Conservation (phyloP, 1,284 basidiomycete species). For the Schizopora paradoxa region DNA sequence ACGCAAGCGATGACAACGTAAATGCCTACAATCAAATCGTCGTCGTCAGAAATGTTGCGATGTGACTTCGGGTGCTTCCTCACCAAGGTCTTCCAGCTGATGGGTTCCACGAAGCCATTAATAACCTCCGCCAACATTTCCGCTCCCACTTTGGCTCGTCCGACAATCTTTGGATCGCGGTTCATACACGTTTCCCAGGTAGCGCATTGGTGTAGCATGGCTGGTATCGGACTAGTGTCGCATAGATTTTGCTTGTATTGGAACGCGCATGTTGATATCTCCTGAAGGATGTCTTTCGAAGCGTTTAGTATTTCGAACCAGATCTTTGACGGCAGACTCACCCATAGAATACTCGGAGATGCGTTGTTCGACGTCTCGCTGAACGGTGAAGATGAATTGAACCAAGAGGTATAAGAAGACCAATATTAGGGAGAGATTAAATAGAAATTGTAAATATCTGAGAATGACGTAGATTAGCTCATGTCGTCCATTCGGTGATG, state of each 20-base stretch:
- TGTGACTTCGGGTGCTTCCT: too few relatives aligned
- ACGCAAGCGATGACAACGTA: slow-evolving; percentile 72
- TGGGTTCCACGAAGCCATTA: slow-evolving; percentile 94
- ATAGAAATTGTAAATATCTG: slow-evolving; percentile 91
- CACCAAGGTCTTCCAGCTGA: slow-evolving; percentile 95
- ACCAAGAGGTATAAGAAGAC: slow-evolving; percentile 83
- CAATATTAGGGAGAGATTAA: slow-evolving; percentile 84
- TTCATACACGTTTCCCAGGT: slow-evolving; percentile 96
- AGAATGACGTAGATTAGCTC: slow-evolving; percentile 19
- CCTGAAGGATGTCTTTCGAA: slow-evolving; percentile 74
- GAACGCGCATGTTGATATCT: slow-evolving; percentile 79
- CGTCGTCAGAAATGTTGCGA: not conserved
- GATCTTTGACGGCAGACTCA: slow-evolving; percentile 31
- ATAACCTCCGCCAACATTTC: slow-evolving; percentile 95
- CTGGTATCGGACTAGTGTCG: slow-evolving; percentile 69
- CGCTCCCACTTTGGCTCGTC: slow-evolving; percentile 85
- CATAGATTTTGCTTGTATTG: slow-evolving; percentile 84
- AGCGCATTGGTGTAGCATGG: slow-evolving; percentile 78
- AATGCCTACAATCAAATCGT: slow-evolving; percentile 50
- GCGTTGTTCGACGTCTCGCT: slow-evolving; percentile 85
- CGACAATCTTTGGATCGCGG: slow-evolving; percentile 85
- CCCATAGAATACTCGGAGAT: slow-evolving; percentile 88
- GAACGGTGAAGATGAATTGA: slow-evolving; percentile 85
- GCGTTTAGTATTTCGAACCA: slow-evolving; percentile 5
- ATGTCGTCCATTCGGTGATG: slow-evolving; percentile 2